Evolutionary conservation across 164 flowering plant genomes (phyloP).

Genomic region (Taxillus chinensis): DNA sequence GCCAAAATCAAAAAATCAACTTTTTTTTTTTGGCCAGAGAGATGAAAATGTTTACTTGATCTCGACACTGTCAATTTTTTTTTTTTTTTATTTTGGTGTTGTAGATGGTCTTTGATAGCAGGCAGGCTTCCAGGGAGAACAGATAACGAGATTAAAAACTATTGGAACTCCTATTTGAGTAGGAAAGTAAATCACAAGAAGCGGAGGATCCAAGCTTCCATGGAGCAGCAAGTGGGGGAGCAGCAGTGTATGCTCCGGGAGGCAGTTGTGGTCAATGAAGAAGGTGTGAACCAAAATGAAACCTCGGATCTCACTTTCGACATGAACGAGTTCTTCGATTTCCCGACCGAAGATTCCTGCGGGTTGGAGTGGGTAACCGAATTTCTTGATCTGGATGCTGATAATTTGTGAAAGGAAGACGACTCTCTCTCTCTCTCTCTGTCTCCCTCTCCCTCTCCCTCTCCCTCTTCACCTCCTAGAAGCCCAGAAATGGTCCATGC

Average conservation of each 20-base stretch:
- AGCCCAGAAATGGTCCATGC: no score
- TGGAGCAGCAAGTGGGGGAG: background rate
- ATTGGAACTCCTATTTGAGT: slow-evolving; percentile 42
- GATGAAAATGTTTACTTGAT: no score
- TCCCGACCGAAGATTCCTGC: slow-evolving; percentile 18
- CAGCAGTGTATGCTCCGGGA: background rate
- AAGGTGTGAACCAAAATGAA: background rate
- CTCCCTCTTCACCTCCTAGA: no score
- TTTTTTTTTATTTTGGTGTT: background rate
- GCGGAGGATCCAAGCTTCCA: background rate
- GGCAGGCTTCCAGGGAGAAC: slow-evolving; percentile 35
- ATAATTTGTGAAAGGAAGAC: background rate
- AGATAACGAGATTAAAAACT: slow-evolving; percentile 29
- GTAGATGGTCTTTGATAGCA: slow-evolving; percentile 31
- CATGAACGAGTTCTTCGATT: slow-evolving; percentile 23
- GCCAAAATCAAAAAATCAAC: no score
- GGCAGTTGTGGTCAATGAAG: background rate
- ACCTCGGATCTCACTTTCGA: slow-evolving; percentile 12
- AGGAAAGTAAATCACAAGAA: slow-evolving; percentile 18
- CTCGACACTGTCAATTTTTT: no score
- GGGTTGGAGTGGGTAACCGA: slow-evolving; percentile 26
- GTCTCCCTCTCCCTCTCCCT: no score
- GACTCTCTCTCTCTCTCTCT: no score
- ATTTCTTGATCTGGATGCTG: slow-evolving; percentile 24
- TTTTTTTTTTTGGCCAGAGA: no score